Conservation (phyloP, 371 early-diverging fungal genomes). For the Mortierella sp. region DNA sequence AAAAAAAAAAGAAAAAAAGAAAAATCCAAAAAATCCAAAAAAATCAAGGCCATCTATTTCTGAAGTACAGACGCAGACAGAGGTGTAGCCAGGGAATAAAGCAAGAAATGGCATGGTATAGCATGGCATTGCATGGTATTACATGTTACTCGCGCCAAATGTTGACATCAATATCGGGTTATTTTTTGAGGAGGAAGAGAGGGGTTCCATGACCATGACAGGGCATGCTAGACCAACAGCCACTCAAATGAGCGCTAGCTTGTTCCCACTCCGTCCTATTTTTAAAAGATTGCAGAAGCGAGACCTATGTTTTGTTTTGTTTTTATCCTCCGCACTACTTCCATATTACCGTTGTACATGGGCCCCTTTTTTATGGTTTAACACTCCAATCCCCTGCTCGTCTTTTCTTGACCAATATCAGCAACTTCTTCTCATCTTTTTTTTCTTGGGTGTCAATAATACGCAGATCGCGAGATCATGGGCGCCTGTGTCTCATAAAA, state of each 20-base stretch:
- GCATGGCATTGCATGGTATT: too few relatives aligned
- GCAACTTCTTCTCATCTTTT: too few relatives aligned
- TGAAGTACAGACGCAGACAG: too few relatives aligned
- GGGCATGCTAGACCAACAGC: neutral
- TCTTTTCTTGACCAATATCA: too few relatives aligned
- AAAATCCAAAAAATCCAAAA: too few relatives aligned
- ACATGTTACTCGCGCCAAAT: too few relatives aligned
- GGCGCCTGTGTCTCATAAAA: neutral
- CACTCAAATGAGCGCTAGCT: neutral
- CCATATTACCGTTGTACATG: neutral
- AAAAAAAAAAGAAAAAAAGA: too few relatives aligned
- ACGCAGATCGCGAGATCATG: neutral
- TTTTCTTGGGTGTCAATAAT: too few relatives aligned
- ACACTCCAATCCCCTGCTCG: neutral
- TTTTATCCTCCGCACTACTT: constrained; percentile 1
- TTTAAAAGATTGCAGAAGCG: neutral
- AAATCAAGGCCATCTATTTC: too few relatives aligned
- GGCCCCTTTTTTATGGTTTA: neutral
- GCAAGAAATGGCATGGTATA: too few relatives aligned
- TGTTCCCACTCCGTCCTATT: neutral
- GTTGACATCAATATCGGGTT: too few relatives aligned
- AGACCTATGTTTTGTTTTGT: neutral
- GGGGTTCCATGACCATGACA: neutral
- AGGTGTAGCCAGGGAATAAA: too few relatives aligned
- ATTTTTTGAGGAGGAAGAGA: neutral